Evolutionary conservation across 495 filamentous ascomycete species (phyloP), one percentile per base, ranked within the genome.

Genomic region (Xylaria palmicola): DNA sequence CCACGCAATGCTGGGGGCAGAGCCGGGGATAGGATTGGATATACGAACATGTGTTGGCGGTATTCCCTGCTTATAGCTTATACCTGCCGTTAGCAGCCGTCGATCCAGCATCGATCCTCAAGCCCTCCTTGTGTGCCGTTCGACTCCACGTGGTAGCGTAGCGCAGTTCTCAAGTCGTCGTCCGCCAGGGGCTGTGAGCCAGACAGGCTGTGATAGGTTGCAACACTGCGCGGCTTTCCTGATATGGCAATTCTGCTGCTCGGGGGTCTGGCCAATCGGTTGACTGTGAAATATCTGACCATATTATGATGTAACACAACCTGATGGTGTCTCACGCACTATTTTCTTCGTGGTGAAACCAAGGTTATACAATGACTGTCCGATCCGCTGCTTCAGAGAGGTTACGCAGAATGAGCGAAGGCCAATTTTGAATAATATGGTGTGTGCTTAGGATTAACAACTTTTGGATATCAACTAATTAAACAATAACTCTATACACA

Each of bases 71-170:
- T 13, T n/a, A n/a, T n/a, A n/a, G n/a, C 43, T 6, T 47, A n/a
- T 29, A 29, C 24, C 29, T 48, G 44, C 24, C n/a, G 4, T 27
- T 5, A 48, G 7, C 12, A 29, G n/a, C n/a, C n/a, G n/a, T n/a
- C n/a, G n/a, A n/a, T n/a, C n/a, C n/a, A n/a, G n/a, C n/a, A n/a
- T 17, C 8, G 24, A 48, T 29, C 5, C 1, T 29, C 4, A 24
- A 44, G 13, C 20, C 41, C 4, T 10, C 19, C 5, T 2, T 1
- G 19, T 24, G 7, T 37, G 17, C 13, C 6, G 44, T 27, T 48
- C 24, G 44, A 26, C 24, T 48, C 44, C 44, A 48, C 49, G 49
- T 52, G 49, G 49, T 8, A 47, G 24, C n/a, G 43, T 27, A 47
- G 4, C 3, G 22, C 17, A 7, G 1, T 6, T 37, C 19, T 9